phyloP scores from a whole-genome alignment of 305 asterid genomes.

The Euphrasia arctica region DNA sequence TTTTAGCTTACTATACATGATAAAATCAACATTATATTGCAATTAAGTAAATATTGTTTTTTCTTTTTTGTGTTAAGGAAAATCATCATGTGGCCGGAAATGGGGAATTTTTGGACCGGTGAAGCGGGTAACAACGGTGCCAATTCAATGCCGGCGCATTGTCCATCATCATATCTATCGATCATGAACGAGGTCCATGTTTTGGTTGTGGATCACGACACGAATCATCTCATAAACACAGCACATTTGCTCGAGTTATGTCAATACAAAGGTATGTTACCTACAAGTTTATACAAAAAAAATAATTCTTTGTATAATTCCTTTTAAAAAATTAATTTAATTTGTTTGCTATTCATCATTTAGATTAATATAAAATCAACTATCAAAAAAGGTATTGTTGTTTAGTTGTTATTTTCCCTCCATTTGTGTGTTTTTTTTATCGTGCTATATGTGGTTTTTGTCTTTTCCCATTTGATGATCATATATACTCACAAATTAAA shows the following conservation, averaged over 20 bases:
- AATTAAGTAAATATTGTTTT: background rate
- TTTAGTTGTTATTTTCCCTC: too few species aligned
- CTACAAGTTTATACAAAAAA: too few species aligned
- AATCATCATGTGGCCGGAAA: constrained; percentile 23
- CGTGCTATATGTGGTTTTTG: too few species aligned
- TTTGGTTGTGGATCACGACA: constrained; percentile 46
- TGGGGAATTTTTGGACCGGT: constrained; percentile 18
- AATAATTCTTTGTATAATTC: too few species aligned
- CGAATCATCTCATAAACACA: constrained; percentile 16
- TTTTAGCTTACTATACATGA: too few species aligned
- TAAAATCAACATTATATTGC: background rate
- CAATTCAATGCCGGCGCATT: background rate
- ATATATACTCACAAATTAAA: too few species aligned
- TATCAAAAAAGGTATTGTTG: too few species aligned
- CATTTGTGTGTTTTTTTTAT: too few species aligned
- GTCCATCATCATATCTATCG: constrained; percentile 20
- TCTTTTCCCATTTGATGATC: too few species aligned
- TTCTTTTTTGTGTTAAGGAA: background rate
- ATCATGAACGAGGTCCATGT: constrained; percentile 41
- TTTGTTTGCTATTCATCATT: too few species aligned
- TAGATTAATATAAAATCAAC: too few species aligned
- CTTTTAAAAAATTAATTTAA: background rate
- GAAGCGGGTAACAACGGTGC: constrained; percentile 5
- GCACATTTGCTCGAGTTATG: constrained; percentile 31
- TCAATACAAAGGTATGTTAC: constrained; percentile 36